Base-by-base conservation (phyloP, 108 stramenopile genomes). In the Mayamaea pseudoterrestris region DNA sequence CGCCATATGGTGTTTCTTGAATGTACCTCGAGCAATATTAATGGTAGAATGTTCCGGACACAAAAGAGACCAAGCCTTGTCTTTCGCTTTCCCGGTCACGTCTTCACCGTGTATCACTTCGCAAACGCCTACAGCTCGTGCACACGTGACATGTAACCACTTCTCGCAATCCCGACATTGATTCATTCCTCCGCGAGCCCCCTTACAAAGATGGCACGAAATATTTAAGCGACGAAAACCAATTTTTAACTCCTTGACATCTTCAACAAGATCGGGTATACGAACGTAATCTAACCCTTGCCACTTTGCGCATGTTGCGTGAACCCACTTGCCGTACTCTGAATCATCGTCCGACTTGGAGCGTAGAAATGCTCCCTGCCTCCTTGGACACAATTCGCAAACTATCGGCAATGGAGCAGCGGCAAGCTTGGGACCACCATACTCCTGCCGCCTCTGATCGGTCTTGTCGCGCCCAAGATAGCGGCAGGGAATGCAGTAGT, bases 251-350 rank as follows among this genome's bases (percentile, higher is more conserved):
- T 57, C 45, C 4, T 66, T 53, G 21, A 78, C 66, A 53, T 83
- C 74, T 55, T 86, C 90, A n/a, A 92, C 63, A 17, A 67, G 11
- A 26, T 62, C 58, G 16, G 57, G 50, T 5, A 55, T 52, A 5
- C 18, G 50, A 16, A 59, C 50, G 37, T 84, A 82, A 28, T 71
- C 46, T 22, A 87, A 57, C 12, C 90, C 90, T 42, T 76, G 80
- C 90, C 90, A 92, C 42, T 92, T 92, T 7, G 90, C 83, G 60
- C 90, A 92, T 1, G 50, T 47, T 32, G 76, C 58, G 57, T 90
- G 83, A 12, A 81, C 78, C 78, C 78, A 90, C 52, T 73, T 77
- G 20, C 61, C 13, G 7, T 39, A 44, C 12, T 45, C 14, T 0
- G 53, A 30, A 22, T 57, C 20, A 37, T 53, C 31, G 27, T 44